Evolutionary conservation across 2,329 filamentous ascomycete genomes (phyloP).

Genomic region (Claviceps purpurea): DNA sequence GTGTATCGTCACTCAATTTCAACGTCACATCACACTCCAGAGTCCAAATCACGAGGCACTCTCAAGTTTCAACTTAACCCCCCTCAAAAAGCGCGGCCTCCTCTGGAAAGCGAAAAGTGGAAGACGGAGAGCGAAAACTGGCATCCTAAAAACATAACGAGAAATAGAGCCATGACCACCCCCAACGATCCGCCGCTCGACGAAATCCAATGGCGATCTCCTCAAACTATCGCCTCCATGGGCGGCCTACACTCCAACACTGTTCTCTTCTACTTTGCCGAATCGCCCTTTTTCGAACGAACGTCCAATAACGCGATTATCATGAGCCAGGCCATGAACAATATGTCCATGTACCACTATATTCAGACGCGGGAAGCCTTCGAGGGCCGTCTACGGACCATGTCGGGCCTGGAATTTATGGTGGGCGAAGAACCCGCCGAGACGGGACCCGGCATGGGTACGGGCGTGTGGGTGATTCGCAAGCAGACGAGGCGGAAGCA

Average conservation of each 20-base stretch:
- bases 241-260: constrained; percentile 51
- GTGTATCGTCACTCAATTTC: too few relatives aligned
- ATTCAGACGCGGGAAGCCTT: constrained; percentile 50
- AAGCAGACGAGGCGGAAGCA: constrained; percentile 52
- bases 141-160: too few relatives aligned
- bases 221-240: constrained; percentile 33
- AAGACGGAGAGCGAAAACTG: too few relatives aligned
- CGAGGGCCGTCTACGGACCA: constrained; percentile 47
- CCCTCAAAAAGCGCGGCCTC: too few relatives aligned
- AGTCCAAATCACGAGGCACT: too few relatives aligned
- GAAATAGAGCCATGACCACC: constrained; percentile 23
- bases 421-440: constrained; percentile 53
- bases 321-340: constrained; percentile 47
- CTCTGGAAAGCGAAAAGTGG: too few relatives aligned
- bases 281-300: constrained; percentile 54
- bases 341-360: constrained; percentile 41
- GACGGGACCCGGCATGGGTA: constrained; percentile 49
- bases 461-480: constrained; percentile 56
- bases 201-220: constrained; percentile 53
- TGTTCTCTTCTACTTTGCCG: constrained; percentile 54
- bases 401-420: constrained; percentile 54
- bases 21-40: too few relatives aligned
- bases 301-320: constrained; percentile 56
- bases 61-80: too few relatives aligned
- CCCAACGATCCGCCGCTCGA: constrained; percentile 43